Base-by-base conservation (phyloP, 108 stramenopile genomes). In the Cyclotella cryptica region DNA sequence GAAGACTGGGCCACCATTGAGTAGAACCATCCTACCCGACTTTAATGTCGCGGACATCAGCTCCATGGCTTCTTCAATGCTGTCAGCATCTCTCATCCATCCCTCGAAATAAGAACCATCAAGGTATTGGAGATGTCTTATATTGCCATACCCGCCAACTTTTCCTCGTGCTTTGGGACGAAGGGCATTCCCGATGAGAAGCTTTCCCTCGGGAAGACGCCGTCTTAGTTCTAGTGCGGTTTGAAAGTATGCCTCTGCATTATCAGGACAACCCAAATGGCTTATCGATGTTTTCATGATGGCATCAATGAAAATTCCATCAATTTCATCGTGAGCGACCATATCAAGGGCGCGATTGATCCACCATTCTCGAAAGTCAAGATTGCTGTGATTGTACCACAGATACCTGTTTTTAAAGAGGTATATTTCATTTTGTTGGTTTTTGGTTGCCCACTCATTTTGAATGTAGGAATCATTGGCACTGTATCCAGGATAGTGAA, bases 321-420 rank as follows among this genome's bases (percentile, higher is more conserved):
- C 81, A 18, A 82, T 82, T 43, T 76, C 66, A 1, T 75, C 59
- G 44, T 76, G 55, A 3, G 62, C 63, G 40, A 72, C 24, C 66
- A 82, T 82, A 13, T 76, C 75, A 6, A 82, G 41, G 1, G 73
- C 81, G 11, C 81, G 74, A 27, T 72, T 14, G 64, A 82, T 72
- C 81, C 81, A 82, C 81, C 81, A 82, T 49, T 82, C 71, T 27
- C 74, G 46, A 43, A 82, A 82, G 0, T 82, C 71, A 12, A 67
- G 14, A 67, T 82, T 75, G 30, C 43, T 27, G 28, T 82, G 81
- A 72, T 82, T 57, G 19, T 82, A 82, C 43, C 60, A 76, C 0
- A 67, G 22, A 8, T 70, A 76, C 35, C 49, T 75, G 3, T 67
- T 41, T 41, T 63, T 75, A 51, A 74, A 82, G 40, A 66, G 59